phyloP scores from a whole-genome alignment of 2,329 filamentous ascomycete genomes.

The Phoma sp. region DNA sequence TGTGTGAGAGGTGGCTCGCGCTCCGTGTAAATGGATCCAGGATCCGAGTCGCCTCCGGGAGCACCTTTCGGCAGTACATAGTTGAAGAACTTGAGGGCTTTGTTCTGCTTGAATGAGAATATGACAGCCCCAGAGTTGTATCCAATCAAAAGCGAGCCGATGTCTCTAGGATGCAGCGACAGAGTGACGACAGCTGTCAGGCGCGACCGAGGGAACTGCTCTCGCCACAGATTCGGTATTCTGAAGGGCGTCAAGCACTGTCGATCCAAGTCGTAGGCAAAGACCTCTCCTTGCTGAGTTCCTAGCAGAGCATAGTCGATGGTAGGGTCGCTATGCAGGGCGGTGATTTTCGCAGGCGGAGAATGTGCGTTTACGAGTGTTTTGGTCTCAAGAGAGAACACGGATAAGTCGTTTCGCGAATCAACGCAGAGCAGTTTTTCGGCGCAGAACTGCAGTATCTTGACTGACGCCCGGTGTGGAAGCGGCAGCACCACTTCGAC shows the following conservation, averaged over 20 bases:
- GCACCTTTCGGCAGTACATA: slow-evolving; percentile 84
- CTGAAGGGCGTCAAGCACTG: slow-evolving; percentile 77
- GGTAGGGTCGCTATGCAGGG: slow-evolving; percentile 82
- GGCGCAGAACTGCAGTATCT: slow-evolving; percentile 80
- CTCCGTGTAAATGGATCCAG: slow-evolving; percentile 64
- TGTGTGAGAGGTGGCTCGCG: slow-evolving; percentile 79
- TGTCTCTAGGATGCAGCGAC: slow-evolving; percentile 87
- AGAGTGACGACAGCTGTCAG: slow-evolving; percentile 74
- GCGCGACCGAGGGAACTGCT: slow-evolving; percentile 71
- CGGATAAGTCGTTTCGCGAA: slow-evolving; percentile 79
- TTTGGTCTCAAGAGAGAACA: slow-evolving; percentile 81
- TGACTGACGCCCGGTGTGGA: slow-evolving; percentile 75
- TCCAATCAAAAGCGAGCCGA: slow-evolving; percentile 89
- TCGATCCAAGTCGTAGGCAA: slow-evolving; percentile 92
- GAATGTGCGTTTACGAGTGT: slow-evolving; percentile 71
- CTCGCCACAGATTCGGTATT: slow-evolving; percentile 86
- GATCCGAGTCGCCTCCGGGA: slow-evolving; percentile 76
- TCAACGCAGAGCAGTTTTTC: slow-evolving; percentile 87
- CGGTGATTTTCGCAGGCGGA: slow-evolving; percentile 76
- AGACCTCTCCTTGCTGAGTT: slow-evolving; percentile 79
- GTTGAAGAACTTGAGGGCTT: slow-evolving; percentile 77
- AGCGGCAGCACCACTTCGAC: slow-evolving; percentile 78
- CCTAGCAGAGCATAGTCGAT: slow-evolving; percentile 93
- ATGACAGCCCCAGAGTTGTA: slow-evolving; percentile 87
- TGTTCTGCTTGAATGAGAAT: slow-evolving; percentile 94